These are phyloP conservation scores for Quercus bicolor DNA, from an alignment of 306 rosid genomes.

Conservation along the genomic window DNA sequence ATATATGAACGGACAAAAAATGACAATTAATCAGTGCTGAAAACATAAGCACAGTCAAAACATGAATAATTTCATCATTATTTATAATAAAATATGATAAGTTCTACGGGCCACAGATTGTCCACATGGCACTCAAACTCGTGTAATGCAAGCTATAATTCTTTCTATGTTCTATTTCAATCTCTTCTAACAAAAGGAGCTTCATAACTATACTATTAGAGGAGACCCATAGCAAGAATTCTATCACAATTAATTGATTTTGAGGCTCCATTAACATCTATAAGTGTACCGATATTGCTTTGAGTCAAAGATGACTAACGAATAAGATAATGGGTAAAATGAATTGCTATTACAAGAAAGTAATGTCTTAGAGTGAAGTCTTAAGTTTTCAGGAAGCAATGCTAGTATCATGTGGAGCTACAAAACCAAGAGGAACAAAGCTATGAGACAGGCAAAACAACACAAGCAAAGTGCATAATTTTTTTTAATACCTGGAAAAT, in stretches of 20 bases:
- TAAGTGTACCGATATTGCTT: not conserved
- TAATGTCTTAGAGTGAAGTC: not conserved
- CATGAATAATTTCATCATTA: constrained; percentile 8
- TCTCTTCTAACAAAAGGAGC: not conserved
- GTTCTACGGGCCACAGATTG: not conserved
- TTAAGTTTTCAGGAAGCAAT: constrained; percentile 15
- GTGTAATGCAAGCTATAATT: not conserved
- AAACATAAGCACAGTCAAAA: constrained; percentile 10
- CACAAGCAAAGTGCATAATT: not conserved
- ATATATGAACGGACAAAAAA: constrained; percentile 31
- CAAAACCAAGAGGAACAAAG: constrained; percentile 15
- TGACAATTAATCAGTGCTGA: constrained; percentile 17
- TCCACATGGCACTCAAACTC: not conserved
- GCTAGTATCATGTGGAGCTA: constrained; percentile 7
- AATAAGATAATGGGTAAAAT: not conserved
- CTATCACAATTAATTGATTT: not conserved
- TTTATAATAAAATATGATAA: not conserved
- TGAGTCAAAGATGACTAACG: not conserved
- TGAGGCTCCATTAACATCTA: not conserved
- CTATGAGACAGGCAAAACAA: constrained; percentile 11
- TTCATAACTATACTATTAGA: not conserved
- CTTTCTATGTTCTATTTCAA: not conserved
- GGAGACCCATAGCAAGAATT: not conserved
- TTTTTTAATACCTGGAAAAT: constrained; percentile 43
- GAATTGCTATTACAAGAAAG: constrained; percentile 14